Base-by-base conservation (phyloP, 805 yeast species). In the Kodamaea sagamina region DNA sequence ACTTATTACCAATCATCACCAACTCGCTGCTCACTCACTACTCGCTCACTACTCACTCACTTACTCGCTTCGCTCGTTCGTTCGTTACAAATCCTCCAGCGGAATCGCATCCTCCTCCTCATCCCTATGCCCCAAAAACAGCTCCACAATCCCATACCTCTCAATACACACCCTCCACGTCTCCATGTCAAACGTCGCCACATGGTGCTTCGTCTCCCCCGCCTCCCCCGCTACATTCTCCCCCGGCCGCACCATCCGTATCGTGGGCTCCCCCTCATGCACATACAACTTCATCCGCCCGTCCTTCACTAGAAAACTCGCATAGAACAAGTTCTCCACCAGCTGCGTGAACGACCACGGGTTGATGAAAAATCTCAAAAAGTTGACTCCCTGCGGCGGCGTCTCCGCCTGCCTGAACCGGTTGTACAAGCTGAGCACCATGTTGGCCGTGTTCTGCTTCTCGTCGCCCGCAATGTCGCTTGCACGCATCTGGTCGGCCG, bases 291-390 rank as follows among this genome's bases (percentile, higher is more conserved):
- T 64, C 26, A 89, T 61, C 51, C 71, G 78, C 0, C 86, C 89
- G 53, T 87, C 95, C 53, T 82, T 78, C 2, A 89, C 78, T 35
- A 92, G 65, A 54, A 90, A 89, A 58, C 96, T 85, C 0, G 87
- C 75, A 55, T 82, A 86, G 54, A 90, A 90, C 53, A 92, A 63
- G 57, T 88, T 89, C 59, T 92, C 97, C 2, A 90, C 82, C 1
- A 89, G 77, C 58, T 84, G 89, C 1, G 85, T 71, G 61, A 84
- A 90, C 5, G 92, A 83, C 11, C 65, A 48, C 0, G 97, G 96
- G 58, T 92, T 82, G 13, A 90, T 68, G 39, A 87, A 76, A 51
- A 86, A 82, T 47, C 72, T 68, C 55, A 79, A 87, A 36, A 89
- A 67, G 42, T 79, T 78, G 13, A 42, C 24, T 6, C 70, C 71